Conservation (phyloP, 331 rosid species). For the Saraca asoca region DNA sequence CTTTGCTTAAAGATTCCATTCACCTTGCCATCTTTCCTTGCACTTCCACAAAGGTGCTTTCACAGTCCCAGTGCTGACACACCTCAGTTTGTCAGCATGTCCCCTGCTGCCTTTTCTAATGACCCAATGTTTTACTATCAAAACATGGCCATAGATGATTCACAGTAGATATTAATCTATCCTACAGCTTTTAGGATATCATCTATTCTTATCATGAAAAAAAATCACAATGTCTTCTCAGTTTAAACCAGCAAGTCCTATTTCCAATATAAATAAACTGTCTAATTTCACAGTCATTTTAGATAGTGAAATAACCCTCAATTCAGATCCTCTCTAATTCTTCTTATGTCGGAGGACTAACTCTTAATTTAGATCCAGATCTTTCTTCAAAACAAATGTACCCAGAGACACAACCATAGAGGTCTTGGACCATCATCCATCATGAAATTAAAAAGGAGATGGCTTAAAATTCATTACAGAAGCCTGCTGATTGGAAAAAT, state of each 20-base stretch:
- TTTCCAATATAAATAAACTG: constrained; percentile 20
- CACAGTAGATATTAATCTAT: constrained; percentile 6
- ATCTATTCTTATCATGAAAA: constrained; percentile 11
- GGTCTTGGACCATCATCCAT: constrained; percentile 20
- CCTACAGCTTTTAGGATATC: constrained; percentile 19
- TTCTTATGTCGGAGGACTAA: not conserved
- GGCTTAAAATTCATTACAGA: not conserved
- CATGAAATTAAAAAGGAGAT: not conserved
- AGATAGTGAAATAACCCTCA: not conserved
- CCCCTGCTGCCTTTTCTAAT: too few relatives aligned
- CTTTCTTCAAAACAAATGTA: constrained; percentile 7
- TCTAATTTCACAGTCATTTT: constrained; percentile 1
- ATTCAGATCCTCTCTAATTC: not conserved
- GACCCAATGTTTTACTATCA: constrained; percentile 10
- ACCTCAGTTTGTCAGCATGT: not conserved
- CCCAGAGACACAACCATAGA: constrained; percentile 1
- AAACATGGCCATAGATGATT: not conserved
- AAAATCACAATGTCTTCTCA: not conserved
- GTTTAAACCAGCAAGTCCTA: constrained; percentile 17
- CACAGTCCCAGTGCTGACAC: not conserved
- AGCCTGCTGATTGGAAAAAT: constrained; percentile 9
- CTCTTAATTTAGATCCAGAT: not conserved
- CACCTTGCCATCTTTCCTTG: constrained; percentile 1
- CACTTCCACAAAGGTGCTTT: not conserved
- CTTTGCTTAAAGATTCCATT: not conserved